Evolutionary conservation across 2,329 filamentous ascomycete species (phyloP).

Genomic region (Fusarium keratoplasticum): DNA sequence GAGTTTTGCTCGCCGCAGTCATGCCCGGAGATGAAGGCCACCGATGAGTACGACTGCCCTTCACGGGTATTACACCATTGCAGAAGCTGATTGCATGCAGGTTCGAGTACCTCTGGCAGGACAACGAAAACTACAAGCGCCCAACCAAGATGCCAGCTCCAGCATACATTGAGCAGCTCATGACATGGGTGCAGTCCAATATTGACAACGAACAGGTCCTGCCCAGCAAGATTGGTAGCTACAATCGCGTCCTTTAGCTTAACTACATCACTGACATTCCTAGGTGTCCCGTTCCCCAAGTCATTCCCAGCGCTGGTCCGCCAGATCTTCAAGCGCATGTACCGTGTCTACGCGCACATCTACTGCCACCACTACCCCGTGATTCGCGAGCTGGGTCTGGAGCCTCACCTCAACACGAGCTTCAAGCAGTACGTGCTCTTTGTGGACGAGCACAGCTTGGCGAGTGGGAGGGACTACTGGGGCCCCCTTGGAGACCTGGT

Average conservation of each 20-base stretch:
- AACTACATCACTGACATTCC: conserved; percentile 17
- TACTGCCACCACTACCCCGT: conserved; percentile 99
- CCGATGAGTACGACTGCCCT: conserved; percentile 79
- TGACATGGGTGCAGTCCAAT: conserved; percentile 95
- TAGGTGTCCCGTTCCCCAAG: conserved; percentile 93
- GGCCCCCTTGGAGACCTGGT: conserved; percentile 94
- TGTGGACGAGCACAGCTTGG: conserved; percentile 94
- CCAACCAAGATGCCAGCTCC: conserved; percentile 98
- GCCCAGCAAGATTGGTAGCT: conserved; percentile 86
- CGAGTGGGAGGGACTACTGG: conserved; percentile 97
- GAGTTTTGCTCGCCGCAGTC: conserved; percentile 98
- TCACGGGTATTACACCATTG: background rate
- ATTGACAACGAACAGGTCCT: conserved; percentile 97
- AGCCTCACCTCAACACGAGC: conserved; percentile 97
- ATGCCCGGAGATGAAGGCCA: conserved; percentile 99
- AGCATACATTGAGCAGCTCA: conserved; percentile 97
- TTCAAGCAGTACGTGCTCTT: conserved; percentile 99
- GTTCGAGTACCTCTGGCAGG: conserved; percentile 99
- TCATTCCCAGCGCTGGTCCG: conserved; percentile 88
- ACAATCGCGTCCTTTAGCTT: background rate
- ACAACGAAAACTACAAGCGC: conserved; percentile 91
- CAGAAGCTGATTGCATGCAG: conserved; percentile 55
- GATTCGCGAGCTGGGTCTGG: conserved; percentile 91
- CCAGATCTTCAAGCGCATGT: conserved; percentile 99
- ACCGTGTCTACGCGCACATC: conserved; percentile 98